Base-by-base conservation (phyloP, 768 basidiomycete genomes). In the Tulasnella sp. region DNA sequence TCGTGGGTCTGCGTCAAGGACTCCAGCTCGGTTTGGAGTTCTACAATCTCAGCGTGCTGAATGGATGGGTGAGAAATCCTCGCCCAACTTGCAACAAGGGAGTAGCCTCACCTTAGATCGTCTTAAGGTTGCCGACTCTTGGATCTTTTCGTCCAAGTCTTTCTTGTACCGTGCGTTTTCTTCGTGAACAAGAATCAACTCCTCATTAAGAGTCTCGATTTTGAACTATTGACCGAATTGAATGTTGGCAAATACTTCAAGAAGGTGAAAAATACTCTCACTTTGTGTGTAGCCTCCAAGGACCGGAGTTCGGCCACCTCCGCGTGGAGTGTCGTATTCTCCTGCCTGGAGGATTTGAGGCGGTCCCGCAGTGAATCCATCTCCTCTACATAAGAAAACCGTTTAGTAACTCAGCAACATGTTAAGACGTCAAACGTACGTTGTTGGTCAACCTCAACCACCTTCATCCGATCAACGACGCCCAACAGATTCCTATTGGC, bases 401-500 rank as follows among this genome's bases (percentile, higher is more conserved):
- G 23, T 50, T 60, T 14, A 55, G 57, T 1, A 50, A 31, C 29
- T 48, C 39, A 35, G 58, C 49, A 42, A 14, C 43, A 53, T 37
- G 45, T 17, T 57, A 54, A 62, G 55, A 21, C 43, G 15, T 1
- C 4, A 8, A 2, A 64, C 75, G 54, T 55, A 90, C 91, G 86
- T 60, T 91, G 85, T 52, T 84, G 79, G 65, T 84, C 79, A 6
- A 75, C 65, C 39, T 75, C 73, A 59, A 92, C 86, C 63, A 86
- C 80, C 67, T 89, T 86, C 61, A 91, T 70, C 52, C 86, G 77
- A 67, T 85, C 90, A 4, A 92, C 79, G 41, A 91, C 84, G 27
- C 78, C 80, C 40, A 93, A 74, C 45, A 96, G 76, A 61, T 93
- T 89, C 32, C 90, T 80, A 70, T 96, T 96, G 73, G 96, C 93